Evolutionary conservation across 2,329 filamentous ascomycete genomes (phyloP), one percentile per base, ranked within the genome.

Genomic region (Aspergillus fumigatiaffinis): DNA sequence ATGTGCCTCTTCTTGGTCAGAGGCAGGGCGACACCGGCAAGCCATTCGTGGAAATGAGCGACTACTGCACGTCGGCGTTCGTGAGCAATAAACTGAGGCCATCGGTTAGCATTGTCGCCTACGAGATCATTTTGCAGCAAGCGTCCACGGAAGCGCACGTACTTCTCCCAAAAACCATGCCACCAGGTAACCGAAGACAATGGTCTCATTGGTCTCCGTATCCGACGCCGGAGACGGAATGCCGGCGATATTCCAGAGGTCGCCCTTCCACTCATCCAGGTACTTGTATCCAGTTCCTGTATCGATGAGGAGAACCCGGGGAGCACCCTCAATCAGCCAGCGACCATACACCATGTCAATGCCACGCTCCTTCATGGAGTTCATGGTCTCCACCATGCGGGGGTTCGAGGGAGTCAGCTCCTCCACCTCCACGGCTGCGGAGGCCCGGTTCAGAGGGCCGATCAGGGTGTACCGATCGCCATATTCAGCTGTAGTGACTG

Each of bases 131-230:
- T 38, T 26, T 49, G 7, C 32, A 1, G 14, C 4, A 2, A 49
- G 9, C 26, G 8, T n/a, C 29, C 21, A 7, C 4, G 52, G 25
- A 17, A 26, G n/a, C 20, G 10, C 20, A 72, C 82, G 69, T 80
- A 96, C 92, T 86, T 97, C 94, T 78, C 94, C 94, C 63, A 99
- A 80, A 76, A 97, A 97, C 94, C 94, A 99, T 32, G 94, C 92
- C 48, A 97, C 91, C 58, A 99, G 79, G 72, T 99, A 99, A 52
- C 94, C 94, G 79, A 97, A 97, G 46, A 97, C 91, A 71, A 97
- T 94, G 44, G 94, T 89, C 77, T 97, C 94, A 72, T 97, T 97
- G 54, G 94, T 97, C 81, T 99, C 94, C 53, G 92, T 88, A 70
- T 99, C 94, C 62, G 87, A 87, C 7, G 90, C 88, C 10, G 94